Conservation (phyloP, 192 early-diverging fungal species). For the Ambispora gerdemannii region DNA sequence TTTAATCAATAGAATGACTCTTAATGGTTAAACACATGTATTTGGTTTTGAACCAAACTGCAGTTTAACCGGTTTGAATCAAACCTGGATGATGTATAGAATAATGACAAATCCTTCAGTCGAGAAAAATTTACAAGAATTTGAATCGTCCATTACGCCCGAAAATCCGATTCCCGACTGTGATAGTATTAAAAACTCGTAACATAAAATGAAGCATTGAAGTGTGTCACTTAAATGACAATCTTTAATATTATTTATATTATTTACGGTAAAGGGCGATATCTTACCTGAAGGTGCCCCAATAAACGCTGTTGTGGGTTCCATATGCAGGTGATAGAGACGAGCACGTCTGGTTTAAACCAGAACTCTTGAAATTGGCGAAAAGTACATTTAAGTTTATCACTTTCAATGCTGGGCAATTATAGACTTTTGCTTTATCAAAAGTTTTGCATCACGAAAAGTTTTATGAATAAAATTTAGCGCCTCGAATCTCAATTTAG, state of each 20-base stretch:
- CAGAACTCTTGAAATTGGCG: conserved; percentile 37
- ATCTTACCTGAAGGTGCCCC: conserved; percentile 58
- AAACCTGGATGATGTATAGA: conserved; percentile 52
- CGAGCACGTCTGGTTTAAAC: conserved; percentile 59
- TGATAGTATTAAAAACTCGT: conserved; percentile 35
- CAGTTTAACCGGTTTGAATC: too few relatives aligned
- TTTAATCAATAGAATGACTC: too few relatives aligned
- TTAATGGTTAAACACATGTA: too few relatives aligned
- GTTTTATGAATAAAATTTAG: too few relatives aligned
- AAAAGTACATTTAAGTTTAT: conserved; percentile 48
- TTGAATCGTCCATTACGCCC: background rate
- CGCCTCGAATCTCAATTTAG: too few relatives aligned
- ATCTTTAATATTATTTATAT: background rate
- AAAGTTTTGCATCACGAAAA: too few relatives aligned
- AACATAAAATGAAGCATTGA: conserved; percentile 57
- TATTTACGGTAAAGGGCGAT: conserved; percentile 46
- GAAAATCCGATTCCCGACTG: conserved; percentile 19
- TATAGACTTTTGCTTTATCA: too few relatives aligned
- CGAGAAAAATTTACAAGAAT: conserved; percentile 39
- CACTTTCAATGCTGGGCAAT: conserved; percentile 59
- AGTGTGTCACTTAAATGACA: conserved; percentile 21
- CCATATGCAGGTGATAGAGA: conserved; percentile 52
- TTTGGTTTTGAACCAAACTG: too few relatives aligned
- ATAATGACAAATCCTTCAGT: conserved; percentile 43
- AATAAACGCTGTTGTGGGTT: conserved; percentile 44